Evolutionary conservation across 345 rosid species (phyloP), one percentile per base, ranked within the genome.

Genomic region (Euphorbia pulcherrima): DNA sequence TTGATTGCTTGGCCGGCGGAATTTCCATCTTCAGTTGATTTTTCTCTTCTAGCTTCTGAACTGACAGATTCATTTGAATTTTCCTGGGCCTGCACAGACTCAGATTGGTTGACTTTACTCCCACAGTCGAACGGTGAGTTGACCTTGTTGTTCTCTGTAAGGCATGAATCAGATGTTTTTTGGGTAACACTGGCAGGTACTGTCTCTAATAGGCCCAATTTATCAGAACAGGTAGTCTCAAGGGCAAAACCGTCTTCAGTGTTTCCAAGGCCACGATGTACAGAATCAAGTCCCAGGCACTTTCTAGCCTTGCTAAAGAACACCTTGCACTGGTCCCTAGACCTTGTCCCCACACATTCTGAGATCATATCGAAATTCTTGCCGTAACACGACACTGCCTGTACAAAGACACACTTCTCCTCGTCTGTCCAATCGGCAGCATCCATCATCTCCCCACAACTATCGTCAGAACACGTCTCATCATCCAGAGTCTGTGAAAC

Each of bases 251-350:
- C 87, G 77, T 86, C 91, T 74, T 89, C 97, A 62, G 78, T 58
- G 71, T 72, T 75, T 70, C 80, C 78, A 64, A 75, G 72, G 54
- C 72, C 76, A 70, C 85, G 69, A 72, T 68, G 90, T 68, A 89
- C 55, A 64, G 50, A 65, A 77, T 94, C 99, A 83, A 94, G 79
- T 23, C 95, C 92, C 64, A 94, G 95, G 75, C 97, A 89, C 76
- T 89, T 94, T 58, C 93, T 82, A 72, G 89, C 92, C 85, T 94
- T 94, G 81, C 96, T 89, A 60, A 82, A 94, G 76, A 94, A 94
- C 58, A 91, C 89, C 83, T 79, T 88, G 73, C 99, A 94, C 72
- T 94, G 92, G 71, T 89, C 88, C 78, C 77, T 77, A 64, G 97
- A 84, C 67, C 89, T 88, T 51, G 99, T 88, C 66, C 83, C 48